Base-by-base conservation (phyloP, 2,329 filamentous ascomycete genomes). In the Orbilia ellipsospora region DNA sequence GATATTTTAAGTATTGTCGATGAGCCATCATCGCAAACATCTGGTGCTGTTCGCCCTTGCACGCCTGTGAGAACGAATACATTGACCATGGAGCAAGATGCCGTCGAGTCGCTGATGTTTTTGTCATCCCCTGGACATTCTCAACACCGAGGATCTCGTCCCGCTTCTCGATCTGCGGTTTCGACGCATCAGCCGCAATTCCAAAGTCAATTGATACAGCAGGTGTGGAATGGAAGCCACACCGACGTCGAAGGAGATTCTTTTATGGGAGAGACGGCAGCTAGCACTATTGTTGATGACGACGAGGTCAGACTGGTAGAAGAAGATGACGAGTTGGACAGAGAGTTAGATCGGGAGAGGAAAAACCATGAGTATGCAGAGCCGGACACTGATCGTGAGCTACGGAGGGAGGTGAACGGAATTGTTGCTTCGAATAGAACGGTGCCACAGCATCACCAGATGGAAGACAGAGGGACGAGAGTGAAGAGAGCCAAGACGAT, bases 91-190 rank as follows among this genome's bases (percentile, higher is more conserved):
- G 92, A 95, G 80, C 91, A 93, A 80, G 92, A 94, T 79, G 92
- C 92, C 4, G 89, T 94, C 55, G 92, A 94, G 80, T 90, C 91
- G 0, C 83, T 95, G 23, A 84, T 94, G 26, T 93, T 94, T 80
- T 91, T 95, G 88, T 93, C 91, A 80, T 92, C 90, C 77, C 91
- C 91, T 0, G 90, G 90, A 15, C 91, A 92, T 81, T 90, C 90
- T 52, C 72, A 76, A 52, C 16, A 76, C 65, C 62, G 77, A 61
- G 45, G 78, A 59, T 61, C 78, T 62, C 20, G 77, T 68, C 62
- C 72, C 55, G 45, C 77, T 48, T 57, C 77, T 42, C 31, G 77
- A 55, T 57, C 59, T 26, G 64, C 72, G 40, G 40, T 77, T 57
- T 59, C 77, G 4, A 73, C 69, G 23, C 66, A 69, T 48, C 72